A percentile compares a stretch with the other conserved stretches of the same genome.
Evolutionary conservation across 1,284 basidiomycete species (phyloP).

Genomic region (Ganoderma leucocontextum): DNA sequence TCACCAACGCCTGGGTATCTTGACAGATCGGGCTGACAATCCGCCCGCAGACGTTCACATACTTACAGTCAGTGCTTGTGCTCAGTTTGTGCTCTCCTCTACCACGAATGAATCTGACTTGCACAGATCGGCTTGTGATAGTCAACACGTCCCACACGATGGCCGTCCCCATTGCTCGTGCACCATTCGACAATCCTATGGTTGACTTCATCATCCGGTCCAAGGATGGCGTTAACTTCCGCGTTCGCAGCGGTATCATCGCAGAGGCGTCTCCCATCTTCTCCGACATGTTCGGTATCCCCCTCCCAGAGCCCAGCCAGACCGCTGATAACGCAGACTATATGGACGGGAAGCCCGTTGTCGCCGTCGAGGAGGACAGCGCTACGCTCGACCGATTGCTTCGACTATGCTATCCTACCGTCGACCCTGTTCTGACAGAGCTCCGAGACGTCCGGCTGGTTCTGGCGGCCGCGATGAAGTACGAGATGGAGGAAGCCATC

Average conservation of each 20-base stretch:
- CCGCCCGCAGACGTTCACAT: background rate
- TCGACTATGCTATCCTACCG: conserved; percentile 48
- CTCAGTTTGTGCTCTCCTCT: too few relatives aligned
- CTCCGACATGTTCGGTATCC: conserved; percentile 47
- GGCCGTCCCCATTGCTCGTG: background rate
- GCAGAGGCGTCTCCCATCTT: conserved; percentile 52
- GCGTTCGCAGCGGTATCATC: conserved; percentile 45
- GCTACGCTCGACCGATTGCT: conserved; percentile 45
- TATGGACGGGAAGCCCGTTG: conserved; percentile 22
- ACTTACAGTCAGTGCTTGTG: background rate
- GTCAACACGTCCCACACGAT: background rate
- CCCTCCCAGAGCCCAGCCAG: conserved; percentile 23
- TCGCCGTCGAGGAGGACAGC: conserved; percentile 44
- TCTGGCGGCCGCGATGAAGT: conserved; percentile 34
- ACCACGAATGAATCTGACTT: background rate
- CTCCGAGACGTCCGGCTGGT: conserved; percentile 20
- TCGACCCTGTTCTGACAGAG: conserved; percentile 29
- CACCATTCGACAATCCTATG: conserved; percentile 21
- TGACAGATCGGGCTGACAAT: background rate
- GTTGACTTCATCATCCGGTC: conserved; percentile 43
- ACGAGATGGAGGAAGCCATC: conserved; percentile 32
- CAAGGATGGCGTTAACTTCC: conserved; percentile 47
- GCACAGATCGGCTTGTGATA: background rate
- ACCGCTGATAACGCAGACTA: background rate
- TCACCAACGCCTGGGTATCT: background rate